Percentiles rank a stretch among this genome's conserved stretches.
phyloP scores from a whole-genome alignment of 2,329 filamentous ascomycete species.

The Penicillium sp. region DNA sequence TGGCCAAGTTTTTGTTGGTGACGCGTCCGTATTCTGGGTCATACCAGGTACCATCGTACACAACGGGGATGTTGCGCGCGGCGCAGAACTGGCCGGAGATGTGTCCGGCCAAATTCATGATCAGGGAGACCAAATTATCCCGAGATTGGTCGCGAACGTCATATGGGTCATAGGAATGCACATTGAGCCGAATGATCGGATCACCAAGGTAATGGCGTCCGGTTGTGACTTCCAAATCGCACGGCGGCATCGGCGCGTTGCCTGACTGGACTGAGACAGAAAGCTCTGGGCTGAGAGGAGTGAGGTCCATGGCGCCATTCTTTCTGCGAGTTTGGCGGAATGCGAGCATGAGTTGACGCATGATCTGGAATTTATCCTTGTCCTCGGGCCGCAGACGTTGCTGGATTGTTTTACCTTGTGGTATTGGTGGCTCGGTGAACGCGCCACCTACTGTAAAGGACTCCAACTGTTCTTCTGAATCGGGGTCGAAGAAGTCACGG shows the following conservation, averaged over 20 bases:
- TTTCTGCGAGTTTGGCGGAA: conserved; percentile 36
- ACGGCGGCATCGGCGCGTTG: conserved; percentile 22
- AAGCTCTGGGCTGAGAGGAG: conserved; percentile 15
- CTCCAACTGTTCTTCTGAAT: conserved; percentile 14
- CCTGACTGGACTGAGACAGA: conserved; percentile 30
- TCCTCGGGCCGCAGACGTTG: conserved; percentile 35
- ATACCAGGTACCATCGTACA: conserved; percentile 40
- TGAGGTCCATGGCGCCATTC: conserved; percentile 42
- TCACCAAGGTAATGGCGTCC: conserved; percentile 42
- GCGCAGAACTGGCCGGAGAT: conserved; percentile 37
- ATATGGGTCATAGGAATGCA: conserved; percentile 33
- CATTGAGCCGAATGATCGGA: conserved; percentile 40
- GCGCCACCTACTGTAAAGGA: conserved; percentile 34
- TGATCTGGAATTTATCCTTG: conserved; percentile 32
- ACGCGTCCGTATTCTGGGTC: conserved; percentile 41
- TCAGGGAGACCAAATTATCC: conserved; percentile 42
- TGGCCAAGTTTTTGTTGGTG: conserved; percentile 38
- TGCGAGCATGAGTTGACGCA: conserved; percentile 40
- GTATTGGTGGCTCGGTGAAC: conserved; percentile 17
- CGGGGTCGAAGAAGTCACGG: conserved; percentile 37
- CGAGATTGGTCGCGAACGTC: conserved; percentile 40
- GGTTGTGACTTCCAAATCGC: conserved; percentile 28
- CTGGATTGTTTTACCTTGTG: conserved; percentile 21
- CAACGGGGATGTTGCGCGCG: conserved; percentile 36
- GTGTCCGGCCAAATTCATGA: conserved; percentile 56